phyloP scores from a whole-genome alignment of 2,329 filamentous ascomycete species.

The Xylaria polymorpha region DNA sequence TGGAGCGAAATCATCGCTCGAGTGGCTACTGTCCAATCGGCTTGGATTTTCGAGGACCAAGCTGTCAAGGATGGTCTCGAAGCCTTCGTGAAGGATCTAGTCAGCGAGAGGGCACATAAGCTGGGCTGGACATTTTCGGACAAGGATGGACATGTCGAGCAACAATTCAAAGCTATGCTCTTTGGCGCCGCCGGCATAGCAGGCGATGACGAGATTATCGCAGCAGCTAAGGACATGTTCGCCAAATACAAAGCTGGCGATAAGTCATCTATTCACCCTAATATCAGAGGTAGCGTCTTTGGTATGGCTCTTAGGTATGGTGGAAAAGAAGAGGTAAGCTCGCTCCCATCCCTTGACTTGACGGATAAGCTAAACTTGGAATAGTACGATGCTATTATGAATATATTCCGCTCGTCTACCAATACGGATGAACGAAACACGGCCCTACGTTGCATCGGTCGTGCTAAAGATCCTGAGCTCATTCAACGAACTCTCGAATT shows the following conservation, averaged over 20 bases:
- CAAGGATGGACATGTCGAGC: conserved; percentile 85
- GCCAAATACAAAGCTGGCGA: conserved; percentile 84
- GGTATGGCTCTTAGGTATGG: conserved; percentile 85
- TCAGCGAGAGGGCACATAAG: conserved; percentile 83
- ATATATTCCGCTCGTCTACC: conserved; percentile 78
- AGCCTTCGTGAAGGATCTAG: conserved; percentile 82
- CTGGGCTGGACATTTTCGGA: conserved; percentile 90
- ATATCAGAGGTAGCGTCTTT: conserved; percentile 88
- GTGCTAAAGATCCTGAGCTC: conserved; percentile 79
- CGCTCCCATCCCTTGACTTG: not conserved
- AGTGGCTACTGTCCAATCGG: conserved; percentile 79
- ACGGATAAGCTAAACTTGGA: conserved; percentile 35
- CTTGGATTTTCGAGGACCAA: conserved; percentile 90
- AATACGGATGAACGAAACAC: conserved; percentile 93
- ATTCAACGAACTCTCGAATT: conserved; percentile 84
- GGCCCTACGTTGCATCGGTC: conserved; percentile 83
- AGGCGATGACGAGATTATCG: conserved; percentile 81
- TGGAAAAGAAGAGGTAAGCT: conserved; percentile 78
- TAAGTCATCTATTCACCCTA: conserved; percentile 85
- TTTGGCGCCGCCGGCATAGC: conserved; percentile 85
- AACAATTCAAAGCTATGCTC: conserved; percentile 93
- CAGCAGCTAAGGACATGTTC: conserved; percentile 91
- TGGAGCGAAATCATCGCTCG: conserved; percentile 92
- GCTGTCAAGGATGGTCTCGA: conserved; percentile 79
- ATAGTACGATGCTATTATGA: conserved; percentile 79